A percentile compares a stretch with the other conserved stretches of the same genome.
Evolutionary conservation across 2,329 filamentous ascomycete genomes (phyloP).

Genomic region (Pyricularia grisea): DNA sequence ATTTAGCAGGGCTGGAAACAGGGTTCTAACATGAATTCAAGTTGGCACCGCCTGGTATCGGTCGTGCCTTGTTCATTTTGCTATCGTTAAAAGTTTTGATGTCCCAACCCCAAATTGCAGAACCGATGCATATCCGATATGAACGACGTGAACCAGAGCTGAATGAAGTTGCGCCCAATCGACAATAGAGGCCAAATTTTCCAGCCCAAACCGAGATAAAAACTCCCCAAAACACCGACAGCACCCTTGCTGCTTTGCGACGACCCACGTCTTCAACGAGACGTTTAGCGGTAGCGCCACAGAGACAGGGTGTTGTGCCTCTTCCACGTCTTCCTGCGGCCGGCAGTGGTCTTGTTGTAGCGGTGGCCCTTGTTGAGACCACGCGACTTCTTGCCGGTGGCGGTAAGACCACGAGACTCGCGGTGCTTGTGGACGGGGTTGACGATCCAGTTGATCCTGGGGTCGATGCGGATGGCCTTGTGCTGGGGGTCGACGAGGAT

Average conservation of each 20-base stretch:
- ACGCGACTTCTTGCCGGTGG: conserved; percentile 98
- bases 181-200: background rate
- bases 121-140: conserved; percentile 1
- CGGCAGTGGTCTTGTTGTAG: conserved; percentile 97
- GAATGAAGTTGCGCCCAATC: background rate
- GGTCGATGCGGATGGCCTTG: conserved; percentile 98
- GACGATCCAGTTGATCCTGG: conserved; percentile 99
- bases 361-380: conserved; percentile 98
- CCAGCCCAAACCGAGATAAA: background rate
- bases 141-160: conserved; percentile 1
- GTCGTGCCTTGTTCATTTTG: conserved; percentile 2
- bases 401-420: conserved; percentile 92
- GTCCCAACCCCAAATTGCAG: conserved; percentile 1
- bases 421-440: conserved; percentile 99
- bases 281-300: conserved; percentile 85
- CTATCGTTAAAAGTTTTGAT: conserved; percentile 4
- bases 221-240: background rate
- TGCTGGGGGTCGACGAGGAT: conserved; percentile 99
- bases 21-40: background rate
- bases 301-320: conserved; percentile 98
- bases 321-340: conserved; percentile 99
- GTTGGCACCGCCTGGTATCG: background rate
- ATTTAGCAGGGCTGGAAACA: background rate
- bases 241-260: background rate
- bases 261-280: background rate